Evolutionary conservation across 2,329 filamentous ascomycete species (phyloP), one percentile per base, ranked within the genome.

Genomic region (Aspergillus sp.): DNA sequence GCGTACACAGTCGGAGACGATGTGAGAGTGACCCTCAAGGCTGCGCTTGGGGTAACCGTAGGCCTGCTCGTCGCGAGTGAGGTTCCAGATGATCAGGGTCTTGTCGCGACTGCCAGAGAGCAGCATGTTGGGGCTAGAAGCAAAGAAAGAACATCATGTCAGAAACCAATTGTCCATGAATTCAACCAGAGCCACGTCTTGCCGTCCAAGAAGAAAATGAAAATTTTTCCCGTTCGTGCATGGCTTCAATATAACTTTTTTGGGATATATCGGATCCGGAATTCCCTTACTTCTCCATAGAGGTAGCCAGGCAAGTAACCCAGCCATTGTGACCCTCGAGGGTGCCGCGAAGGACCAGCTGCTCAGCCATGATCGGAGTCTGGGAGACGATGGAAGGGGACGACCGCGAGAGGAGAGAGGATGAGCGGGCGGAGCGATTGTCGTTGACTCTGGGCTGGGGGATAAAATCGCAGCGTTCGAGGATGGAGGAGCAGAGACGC

Each of bases 31-130:
- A 74, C 94, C 94, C 82, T 95, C 88, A 68, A 99, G 91, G 75
- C 90, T 95, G 81, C 94, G 88, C 87, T 99, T 97, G 75, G 94
- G 94, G 85, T 96, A 96, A 71, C 94, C 94, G 85, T 97, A 99
- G 76, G 90, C 88, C 76, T 87, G 86, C 82, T 97, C 94, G 79
- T 97, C 92, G 80, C 94, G 93, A 79, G 94, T 97, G 73, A 99
- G 85, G 86, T 96, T 96, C 94, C 94, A 99, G 86, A 99, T 95
- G 83, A 99, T 99, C 77, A 99, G 84, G 68, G 89, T 90, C 89
- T 97, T 96, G 86, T 99, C 94, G 82, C 94, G 91, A 76, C 86
- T 90, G 73, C 84, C 93, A 67, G 94, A 99, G 72, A 99, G 87
- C 77, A 99, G 92, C 93, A 99, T 97, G 86, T 99, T 97, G 75